These are phyloP conservation scores for Pyrenochaeta sp. DNA, from an alignment of 2,329 filamentous ascomycete genomes.

Conservation along the genomic window DNA sequence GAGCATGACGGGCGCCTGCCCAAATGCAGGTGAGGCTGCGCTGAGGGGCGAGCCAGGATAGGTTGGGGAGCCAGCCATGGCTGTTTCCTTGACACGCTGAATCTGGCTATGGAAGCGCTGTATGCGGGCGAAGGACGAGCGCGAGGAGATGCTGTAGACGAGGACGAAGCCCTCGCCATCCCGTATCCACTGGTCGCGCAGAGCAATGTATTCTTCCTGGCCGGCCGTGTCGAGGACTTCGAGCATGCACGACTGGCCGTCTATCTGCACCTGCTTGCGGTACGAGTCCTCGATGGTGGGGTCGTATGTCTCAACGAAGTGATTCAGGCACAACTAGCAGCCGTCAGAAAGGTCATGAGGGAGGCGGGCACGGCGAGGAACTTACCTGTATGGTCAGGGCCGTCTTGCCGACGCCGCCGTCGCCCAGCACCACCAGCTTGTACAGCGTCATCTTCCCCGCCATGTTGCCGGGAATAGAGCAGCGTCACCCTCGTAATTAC, in stretches of 20 bases:
- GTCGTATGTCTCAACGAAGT: conserved; percentile 93
- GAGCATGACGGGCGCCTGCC: conserved; percentile 92
- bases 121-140: conserved; percentile 93
- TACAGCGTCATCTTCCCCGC: conserved; percentile 94
- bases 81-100: conserved; percentile 94
- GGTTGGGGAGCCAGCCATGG: conserved; percentile 73
- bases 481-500: conserved; percentile 4
- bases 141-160: conserved; percentile 97
- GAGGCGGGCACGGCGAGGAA: conserved; percentile 16
- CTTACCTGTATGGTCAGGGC: conserved; percentile 86
- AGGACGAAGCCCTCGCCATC: conserved; percentile 97
- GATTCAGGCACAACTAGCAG: conserved; percentile 86
- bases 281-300: conserved; percentile 75
- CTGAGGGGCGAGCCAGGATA: conserved; percentile 79
- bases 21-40: conserved; percentile 56
- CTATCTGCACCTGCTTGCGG: conserved; percentile 80
- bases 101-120: conserved; percentile 97
- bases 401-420: conserved; percentile 94
- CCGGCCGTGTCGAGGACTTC: conserved; percentile 97
- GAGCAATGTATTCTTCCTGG: conserved; percentile 96
- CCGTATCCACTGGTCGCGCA: conserved; percentile 97
- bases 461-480: conserved; percentile 62
- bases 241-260: conserved; percentile 94
- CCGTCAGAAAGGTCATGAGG: conserved; percentile 21
- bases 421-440: conserved; percentile 93